Base-by-base conservation (phyloP, 768 basidiomycete species). In the Mycena indigotica region DNA sequence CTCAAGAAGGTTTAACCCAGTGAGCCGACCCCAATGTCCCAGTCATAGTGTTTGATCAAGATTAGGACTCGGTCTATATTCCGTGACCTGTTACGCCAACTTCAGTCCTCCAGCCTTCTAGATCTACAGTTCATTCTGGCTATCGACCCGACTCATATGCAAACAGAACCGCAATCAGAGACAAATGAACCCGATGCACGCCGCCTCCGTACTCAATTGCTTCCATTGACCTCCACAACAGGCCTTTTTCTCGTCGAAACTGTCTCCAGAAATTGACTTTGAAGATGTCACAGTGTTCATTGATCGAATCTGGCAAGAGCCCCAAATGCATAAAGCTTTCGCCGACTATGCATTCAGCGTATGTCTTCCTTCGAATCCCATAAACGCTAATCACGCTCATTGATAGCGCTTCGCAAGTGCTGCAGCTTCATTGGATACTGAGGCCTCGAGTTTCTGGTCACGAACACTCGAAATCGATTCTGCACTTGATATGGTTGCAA, bases 361-460 rank as follows among this genome's bases (percentile, higher is more conserved):
- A 61, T 28, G 78, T 62, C 26, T 24, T 13, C 39, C 8, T 40
- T 26, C 26, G 19, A 25, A 28, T 30, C 24, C 23, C 6, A n/a
- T 38, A n/a, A n/a, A n/a, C n/a, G 23, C 50, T 32, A 32, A 50
- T 29, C 54, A 56, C 24, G 55, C 12, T 50, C 35, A n/a, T 57
- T 52, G 46, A 40, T 63, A 93, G 91, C 79, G 83, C 32, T 88
- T 90, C 65, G 70, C 75, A n/a, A 70, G 74, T 6, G 76, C 83
- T 23, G 75, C 81, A 8, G 73, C 73, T 26, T 72, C 79, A 19
- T 72, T 81, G 30, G 89, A 93, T 57, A 77, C 89, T 4, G 90
- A 92, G 67, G 71, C 83, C 16, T 73, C 93, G 39, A 84, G 90
- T 51, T 82, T 84, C 63, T 72, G 89, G n/a, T 90, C 87, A 69